These are phyloP conservation scores for Metschnikowia rubicola DNA, from an alignment of 805 yeast species.

Conservation along the genomic window DNA sequence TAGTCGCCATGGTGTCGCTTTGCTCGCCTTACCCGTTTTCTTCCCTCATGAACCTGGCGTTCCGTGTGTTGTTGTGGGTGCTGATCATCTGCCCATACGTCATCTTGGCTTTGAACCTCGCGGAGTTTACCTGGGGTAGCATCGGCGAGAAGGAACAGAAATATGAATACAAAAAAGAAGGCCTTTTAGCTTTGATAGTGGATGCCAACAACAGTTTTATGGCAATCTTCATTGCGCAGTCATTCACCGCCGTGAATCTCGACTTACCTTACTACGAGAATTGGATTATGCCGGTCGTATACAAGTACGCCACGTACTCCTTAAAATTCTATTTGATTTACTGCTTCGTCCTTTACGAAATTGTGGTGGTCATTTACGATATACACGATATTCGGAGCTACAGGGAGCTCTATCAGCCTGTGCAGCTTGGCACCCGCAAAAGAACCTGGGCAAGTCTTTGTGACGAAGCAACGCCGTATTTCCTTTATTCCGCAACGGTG, in stretches of 20 bases:
- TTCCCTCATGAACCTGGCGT: conserved; percentile 7
- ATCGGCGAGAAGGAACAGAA: conserved; percentile 2
- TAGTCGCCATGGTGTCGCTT: conserved; percentile 16
- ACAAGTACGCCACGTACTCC: conserved; percentile 22
- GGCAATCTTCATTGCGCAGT: conserved; percentile 34
- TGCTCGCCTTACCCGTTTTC: conserved; percentile 8
- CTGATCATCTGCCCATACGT: conserved; percentile 23
- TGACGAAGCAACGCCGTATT: background rate
- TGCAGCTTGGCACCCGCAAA: conserved; percentile 5
- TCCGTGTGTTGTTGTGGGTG: conserved; percentile 16
- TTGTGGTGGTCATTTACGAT: conserved; percentile 14
- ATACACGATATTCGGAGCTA: conserved; percentile 9
- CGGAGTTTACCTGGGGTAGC: conserved; percentile 7
- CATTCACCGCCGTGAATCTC: conserved; percentile 27
- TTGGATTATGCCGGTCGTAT: conserved; percentile 10
- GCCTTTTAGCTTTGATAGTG: conserved; percentile 14
- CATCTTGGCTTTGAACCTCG: conserved; percentile 13
- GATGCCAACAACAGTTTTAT: conserved; percentile 33
- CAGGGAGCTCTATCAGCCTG: conserved; percentile 14
- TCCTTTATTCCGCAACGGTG: background rate
- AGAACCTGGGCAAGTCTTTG: background rate
- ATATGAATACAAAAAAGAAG: background rate
- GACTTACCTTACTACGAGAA: conserved; percentile 17
- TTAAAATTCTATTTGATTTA: conserved; percentile 34
- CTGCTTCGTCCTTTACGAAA: conserved; percentile 31